Evolutionary conservation across 2,329 filamentous ascomycete genomes (phyloP), one percentile per base, ranked within the genome.

Genomic region (Exophiala alcalophila): DNA sequence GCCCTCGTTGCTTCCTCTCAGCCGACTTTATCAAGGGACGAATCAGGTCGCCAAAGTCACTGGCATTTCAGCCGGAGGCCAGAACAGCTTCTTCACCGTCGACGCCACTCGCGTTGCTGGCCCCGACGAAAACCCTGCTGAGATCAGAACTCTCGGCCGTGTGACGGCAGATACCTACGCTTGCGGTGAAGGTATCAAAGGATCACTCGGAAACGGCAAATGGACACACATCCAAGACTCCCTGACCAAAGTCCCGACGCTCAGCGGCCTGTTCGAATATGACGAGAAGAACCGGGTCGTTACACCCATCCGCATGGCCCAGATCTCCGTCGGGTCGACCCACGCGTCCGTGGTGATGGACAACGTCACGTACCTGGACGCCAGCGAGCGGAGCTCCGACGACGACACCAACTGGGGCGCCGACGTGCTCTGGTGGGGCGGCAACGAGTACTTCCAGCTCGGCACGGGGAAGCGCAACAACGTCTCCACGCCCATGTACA

Each of bases 351-450:
- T 88, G 1, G 75, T 92, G 7, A 82, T 97, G 80, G 77, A 81
- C 59, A 96, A 96, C 60, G 77, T 84, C 20, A 86, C 86, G 1
- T 73, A 81, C 39, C 73, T 89, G 4, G 67, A 72, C 11, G 74
- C 81, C 57, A 48, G 66, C 61, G 40, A 71, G 57, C 63, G 65
- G 49, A 56, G 63, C 11, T 74, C 75, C 1, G 69, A 78, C 27
- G 84, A 86, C 53, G 84, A 89, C 57, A 87, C 82, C 1, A 90
- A 92, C 61, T 95, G 83, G 79, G 92, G 92, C 34, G 81, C 84
- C 4, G 92, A 97, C 61, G 82, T 90, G 20, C 64, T 97, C 1
- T 94, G 87, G 72, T 98, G 90, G 87, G 92, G 92, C 49, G 88
- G 88, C 39, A 98, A 97, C 59, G 90, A 97, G 68, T 79, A 83